These are phyloP conservation scores for Pecoramyces ruminantium DNA, from an alignment of 192 early-diverging fungal species.

Conservation along the genomic window DNA sequence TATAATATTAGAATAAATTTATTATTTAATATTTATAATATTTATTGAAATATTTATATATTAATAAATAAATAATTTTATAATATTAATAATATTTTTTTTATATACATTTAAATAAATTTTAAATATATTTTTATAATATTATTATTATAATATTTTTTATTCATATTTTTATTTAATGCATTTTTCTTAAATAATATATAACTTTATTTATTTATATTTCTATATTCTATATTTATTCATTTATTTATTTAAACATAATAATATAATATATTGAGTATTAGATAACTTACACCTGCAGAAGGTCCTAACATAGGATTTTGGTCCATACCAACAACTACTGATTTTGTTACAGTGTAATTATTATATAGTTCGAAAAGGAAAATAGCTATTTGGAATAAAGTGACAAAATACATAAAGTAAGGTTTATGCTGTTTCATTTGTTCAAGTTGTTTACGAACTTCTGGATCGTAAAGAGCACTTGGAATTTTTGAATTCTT, in stretches of 20 bases:
- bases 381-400: slow-evolving; percentile 14
- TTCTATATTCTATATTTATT: background rate
- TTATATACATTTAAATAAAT: slow-evolving; percentile 25
- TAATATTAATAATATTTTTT: background rate
- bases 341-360: no score
- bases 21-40: no score
- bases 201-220: background rate
- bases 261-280: no score
- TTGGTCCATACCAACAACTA: no score
- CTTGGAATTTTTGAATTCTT: slow-evolving; percentile 4
- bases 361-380: background rate
- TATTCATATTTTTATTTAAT: no score
- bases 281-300: no score
- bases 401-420: slow-evolving; percentile 20
- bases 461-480: slow-evolving; percentile 21
- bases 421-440: slow-evolving; percentile 23
- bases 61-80: background rate
- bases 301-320: no score
- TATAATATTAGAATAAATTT: no score
- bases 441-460: slow-evolving; percentile 16
- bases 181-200: no score
- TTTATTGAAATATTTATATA: background rate
- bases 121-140: no score
- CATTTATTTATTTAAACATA: no score
- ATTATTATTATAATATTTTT: no score